Evolutionary conservation across 441 rosid species (phyloP).

Genomic region (Bruguiera hainesii): DNA sequence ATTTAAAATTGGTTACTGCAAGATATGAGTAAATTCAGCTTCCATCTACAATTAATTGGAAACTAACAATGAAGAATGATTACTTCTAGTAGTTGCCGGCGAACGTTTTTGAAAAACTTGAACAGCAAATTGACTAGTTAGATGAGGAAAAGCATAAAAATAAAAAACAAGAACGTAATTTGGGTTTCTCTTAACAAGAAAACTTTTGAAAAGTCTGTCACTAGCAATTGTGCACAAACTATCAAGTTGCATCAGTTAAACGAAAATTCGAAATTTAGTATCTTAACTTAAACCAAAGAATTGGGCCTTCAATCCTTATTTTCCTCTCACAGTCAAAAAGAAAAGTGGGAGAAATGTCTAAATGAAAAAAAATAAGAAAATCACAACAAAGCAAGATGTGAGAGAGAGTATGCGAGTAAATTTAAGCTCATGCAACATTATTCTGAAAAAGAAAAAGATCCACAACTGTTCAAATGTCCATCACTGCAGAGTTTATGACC

Average conservation of each 20-base stretch:
- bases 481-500: constrained; percentile 22
- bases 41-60: too few relatives aligned
- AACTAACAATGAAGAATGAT: too few relatives aligned
- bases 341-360: neutral
- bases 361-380: constrained; percentile 20
- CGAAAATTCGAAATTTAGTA: constrained; percentile 62
- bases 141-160: neutral
- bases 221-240: constrained; percentile 20
- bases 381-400: constrained; percentile 15
- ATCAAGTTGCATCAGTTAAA: constrained; percentile 34
- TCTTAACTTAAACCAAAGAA: constrained; percentile 31
- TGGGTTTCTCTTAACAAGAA: constrained; percentile 24
- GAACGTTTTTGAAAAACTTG: too few relatives aligned
- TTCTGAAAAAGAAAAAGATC: constrained; percentile 22
- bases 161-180: constrained; percentile 22
- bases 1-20: too few relatives aligned
- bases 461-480: constrained; percentile 28
- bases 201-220: constrained; percentile 22
- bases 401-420: constrained; percentile 12
- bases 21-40: too few relatives aligned
- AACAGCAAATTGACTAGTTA: neutral
- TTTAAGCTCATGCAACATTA: neutral
- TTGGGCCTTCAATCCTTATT: constrained; percentile 36
- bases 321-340: constrained; percentile 24
- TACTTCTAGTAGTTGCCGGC: too few relatives aligned